Evolutionary conservation across 768 basidiomycete species (phyloP).

Genomic region (Boletus edulis): DNA sequence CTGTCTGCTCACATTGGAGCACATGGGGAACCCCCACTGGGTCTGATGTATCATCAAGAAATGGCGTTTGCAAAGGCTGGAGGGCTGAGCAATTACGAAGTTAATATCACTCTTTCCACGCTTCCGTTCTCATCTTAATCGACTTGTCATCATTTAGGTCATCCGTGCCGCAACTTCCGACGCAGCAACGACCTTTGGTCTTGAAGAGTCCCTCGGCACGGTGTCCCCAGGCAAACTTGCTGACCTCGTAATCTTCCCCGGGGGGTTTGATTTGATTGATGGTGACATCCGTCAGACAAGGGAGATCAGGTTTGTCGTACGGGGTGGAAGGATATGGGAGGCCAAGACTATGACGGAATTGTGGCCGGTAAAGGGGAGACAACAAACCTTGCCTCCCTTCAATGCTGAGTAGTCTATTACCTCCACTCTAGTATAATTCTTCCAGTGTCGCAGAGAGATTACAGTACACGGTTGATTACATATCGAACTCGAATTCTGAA

Average conservation of each 20-base stretch:
- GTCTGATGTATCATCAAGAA: conserved; percentile 75
- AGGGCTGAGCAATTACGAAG: conserved; percentile 71
- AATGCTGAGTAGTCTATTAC: conserved; percentile 41
- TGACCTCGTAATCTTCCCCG: conserved; percentile 66
- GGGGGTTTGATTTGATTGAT: conserved; percentile 54
- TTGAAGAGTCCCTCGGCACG: conserved; percentile 60
- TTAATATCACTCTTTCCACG: conserved; percentile 20
- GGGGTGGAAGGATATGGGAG: conserved; percentile 71
- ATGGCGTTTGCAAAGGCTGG: conserved; percentile 64
- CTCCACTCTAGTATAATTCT: neutral
- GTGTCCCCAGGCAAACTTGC: conserved; percentile 66
- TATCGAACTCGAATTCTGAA: conserved; percentile 74
- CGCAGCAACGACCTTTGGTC: conserved; percentile 64
- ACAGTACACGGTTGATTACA: conserved; percentile 35
- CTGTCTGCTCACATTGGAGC: conserved; percentile 66
- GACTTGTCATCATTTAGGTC: conserved; percentile 38
- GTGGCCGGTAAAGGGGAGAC: conserved; percentile 66
- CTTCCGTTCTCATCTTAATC: neutral
- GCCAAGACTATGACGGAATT: conserved; percentile 65
- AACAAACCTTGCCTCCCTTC: conserved; percentile 53
- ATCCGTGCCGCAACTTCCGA: conserved; percentile 66
- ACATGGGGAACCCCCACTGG: conserved; percentile 70
- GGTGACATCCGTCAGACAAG: conserved; percentile 50
- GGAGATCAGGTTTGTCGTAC: conserved; percentile 53
- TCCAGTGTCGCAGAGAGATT: neutral